phyloP scores from a whole-genome alignment of 345 rosid genomes.

The Clausena lansium region DNA sequence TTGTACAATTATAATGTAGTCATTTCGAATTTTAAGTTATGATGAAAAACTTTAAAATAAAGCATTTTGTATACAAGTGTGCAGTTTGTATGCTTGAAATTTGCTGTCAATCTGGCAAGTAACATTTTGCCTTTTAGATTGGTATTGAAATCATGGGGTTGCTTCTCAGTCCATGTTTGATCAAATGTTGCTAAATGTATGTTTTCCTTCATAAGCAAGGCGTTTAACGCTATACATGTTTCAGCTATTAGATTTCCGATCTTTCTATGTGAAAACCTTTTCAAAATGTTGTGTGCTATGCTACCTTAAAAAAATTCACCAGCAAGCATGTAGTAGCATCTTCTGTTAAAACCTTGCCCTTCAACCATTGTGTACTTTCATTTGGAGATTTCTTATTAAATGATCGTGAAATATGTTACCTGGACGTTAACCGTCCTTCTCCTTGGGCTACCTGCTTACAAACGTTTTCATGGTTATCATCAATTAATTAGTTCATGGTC shows the following conservation, averaged over 20 bases:
- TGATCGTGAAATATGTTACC: too few species aligned
- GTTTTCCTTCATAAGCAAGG: background rate
- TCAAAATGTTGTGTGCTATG: background rate
- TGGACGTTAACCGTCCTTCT: too few species aligned
- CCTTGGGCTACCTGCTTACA: too few species aligned
- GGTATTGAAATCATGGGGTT: background rate
- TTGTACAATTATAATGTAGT: background rate
- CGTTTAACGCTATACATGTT: background rate
- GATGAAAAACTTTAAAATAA: background rate
- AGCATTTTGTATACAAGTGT: background rate
- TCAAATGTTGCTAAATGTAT: background rate
- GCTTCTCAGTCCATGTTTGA: background rate
- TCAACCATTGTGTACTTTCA: too few species aligned
- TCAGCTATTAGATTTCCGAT: background rate
- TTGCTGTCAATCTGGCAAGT: background rate
- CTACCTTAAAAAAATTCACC: too few species aligned
- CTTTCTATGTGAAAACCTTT: background rate
- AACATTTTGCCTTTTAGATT: background rate
- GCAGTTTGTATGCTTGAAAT: background rate
- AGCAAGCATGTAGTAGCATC: too few species aligned
- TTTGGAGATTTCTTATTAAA: too few species aligned
- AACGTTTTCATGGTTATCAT: too few species aligned
- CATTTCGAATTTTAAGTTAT: background rate
- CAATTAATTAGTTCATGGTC: too few species aligned
- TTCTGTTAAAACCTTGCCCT: too few species aligned